A percentile compares a stretch with the other conserved stretches of the same genome.
Conservation (phyloP, 495 filamentous ascomycete genomes). For the Lepraria neglecta region DNA sequence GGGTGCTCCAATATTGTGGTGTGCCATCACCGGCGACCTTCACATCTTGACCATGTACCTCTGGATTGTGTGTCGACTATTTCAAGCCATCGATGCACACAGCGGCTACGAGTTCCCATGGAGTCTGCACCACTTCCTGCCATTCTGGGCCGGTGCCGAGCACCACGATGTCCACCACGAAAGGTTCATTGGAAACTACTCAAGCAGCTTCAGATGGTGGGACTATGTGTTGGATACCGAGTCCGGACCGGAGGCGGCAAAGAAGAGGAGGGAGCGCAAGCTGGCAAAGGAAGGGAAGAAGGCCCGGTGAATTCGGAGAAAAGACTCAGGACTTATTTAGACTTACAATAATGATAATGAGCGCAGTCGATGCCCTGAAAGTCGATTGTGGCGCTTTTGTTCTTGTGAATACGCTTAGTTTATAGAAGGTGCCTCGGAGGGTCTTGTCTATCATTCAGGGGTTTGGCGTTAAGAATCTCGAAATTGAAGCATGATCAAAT, state of each 20-base stretch:
- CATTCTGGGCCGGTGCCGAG: constrained; percentile 96
- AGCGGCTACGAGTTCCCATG: constrained; percentile 97
- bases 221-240: constrained; percentile 91
- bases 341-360: constrained; percentile 9
- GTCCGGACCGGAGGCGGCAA: constrained; percentile 77
- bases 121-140: constrained; percentile 89
- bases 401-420: neutral
- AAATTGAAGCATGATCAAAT: no score
- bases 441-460: neutral
- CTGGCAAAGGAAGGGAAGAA: constrained; percentile 59
- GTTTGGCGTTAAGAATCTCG: no score
- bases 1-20: constrained; percentile 77
- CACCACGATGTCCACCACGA: constrained; percentile 97
- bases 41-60: constrained; percentile 97
- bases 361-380: neutral
- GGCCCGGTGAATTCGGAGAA: constrained; percentile 42
- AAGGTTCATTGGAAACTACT: constrained; percentile 94
- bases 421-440: neutral
- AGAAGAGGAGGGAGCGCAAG: constrained; percentile 77
- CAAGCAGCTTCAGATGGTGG: constrained; percentile 99
- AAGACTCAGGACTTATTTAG: neutral
- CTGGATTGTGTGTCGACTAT: constrained; percentile 88
- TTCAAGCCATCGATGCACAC: constrained; percentile 98
- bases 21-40: constrained; percentile 71
- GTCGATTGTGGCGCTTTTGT: neutral